phyloP scores from a whole-genome alignment of 352 stramenopile species.

The Phytophthora uliginosa region DNA sequence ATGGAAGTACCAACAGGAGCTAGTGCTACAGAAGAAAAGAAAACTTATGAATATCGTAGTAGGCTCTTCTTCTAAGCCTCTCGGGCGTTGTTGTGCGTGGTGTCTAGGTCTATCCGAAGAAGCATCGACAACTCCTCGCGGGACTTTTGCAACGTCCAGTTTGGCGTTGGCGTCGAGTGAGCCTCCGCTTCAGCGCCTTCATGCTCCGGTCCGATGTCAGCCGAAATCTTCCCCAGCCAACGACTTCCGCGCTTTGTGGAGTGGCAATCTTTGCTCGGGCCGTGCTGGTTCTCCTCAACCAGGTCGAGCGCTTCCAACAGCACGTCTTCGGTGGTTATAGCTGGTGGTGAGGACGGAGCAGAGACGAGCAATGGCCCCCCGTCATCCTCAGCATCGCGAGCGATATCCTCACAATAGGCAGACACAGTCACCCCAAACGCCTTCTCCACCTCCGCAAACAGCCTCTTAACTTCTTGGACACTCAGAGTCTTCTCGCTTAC shows the following conservation, averaged over 20 bases:
- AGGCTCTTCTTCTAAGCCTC: slow-evolving; percentile 26
- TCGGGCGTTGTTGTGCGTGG: slow-evolving; percentile 28
- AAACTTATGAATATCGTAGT: slow-evolving; percentile 11
- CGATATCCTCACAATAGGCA: slow-evolving; percentile 3
- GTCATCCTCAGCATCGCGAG: not conserved
- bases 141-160: slow-evolving; percentile 27
- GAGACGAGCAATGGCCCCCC: slow-evolving; percentile 10
- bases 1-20: slow-evolving; percentile 3
- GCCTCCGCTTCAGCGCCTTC: slow-evolving; percentile 13
- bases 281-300: slow-evolving; percentile 27
- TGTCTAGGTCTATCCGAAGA: slow-evolving; percentile 37
- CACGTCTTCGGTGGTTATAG: slow-evolving; percentile 24
- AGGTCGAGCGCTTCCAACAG: slow-evolving; percentile 26
- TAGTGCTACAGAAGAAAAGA: slow-evolving; percentile 1
- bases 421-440: slow-evolving; percentile 30
- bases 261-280: not conserved
- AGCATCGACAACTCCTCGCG: slow-evolving; percentile 34
- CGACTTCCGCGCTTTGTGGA: slow-evolving; percentile 10
- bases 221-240: slow-evolving; percentile 8
- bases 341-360: slow-evolving; percentile 8
- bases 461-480: slow-evolving; percentile 12
- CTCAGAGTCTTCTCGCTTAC: not conserved
- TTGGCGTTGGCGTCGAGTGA: not conserved
- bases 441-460: slow-evolving; percentile 31
- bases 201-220: slow-evolving; percentile 25